phyloP scores from a whole-genome alignment of 2,329 filamentous ascomycete species.

The Penicillium expansum region DNA sequence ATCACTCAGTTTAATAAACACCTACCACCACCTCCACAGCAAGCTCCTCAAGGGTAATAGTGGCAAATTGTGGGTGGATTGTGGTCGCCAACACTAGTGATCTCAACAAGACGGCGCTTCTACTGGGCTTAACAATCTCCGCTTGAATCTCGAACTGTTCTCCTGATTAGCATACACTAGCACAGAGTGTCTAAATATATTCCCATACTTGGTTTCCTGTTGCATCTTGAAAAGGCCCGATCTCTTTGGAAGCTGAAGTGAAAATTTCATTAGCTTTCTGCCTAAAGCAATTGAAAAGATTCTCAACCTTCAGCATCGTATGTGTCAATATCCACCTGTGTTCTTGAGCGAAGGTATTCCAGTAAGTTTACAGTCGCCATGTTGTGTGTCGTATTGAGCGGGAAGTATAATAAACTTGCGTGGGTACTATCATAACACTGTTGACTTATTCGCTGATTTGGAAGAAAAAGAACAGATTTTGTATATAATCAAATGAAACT shows the following conservation, averaged over 20 bases:
- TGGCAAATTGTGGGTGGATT: background rate
- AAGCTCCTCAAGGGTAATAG: background rate
- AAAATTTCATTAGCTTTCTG: background rate
- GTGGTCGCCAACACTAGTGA: background rate
- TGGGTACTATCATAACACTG: background rate
- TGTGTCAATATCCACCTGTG: background rate
- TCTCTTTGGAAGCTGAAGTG: background rate
- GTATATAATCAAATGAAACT: background rate
- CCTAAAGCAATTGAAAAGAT: background rate
- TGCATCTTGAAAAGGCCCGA: background rate
- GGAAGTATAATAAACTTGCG: background rate
- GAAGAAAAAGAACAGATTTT: background rate
- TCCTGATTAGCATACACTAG: background rate
- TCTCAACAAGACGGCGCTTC: background rate
- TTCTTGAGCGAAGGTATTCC: background rate
- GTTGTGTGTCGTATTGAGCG: background rate
- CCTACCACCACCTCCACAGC: background rate
- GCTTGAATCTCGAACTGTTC: background rate
- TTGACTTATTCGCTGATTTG: background rate
- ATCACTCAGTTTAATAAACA: background rate
- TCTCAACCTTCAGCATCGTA: background rate
- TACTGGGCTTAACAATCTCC: background rate
- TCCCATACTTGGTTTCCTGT: background rate
- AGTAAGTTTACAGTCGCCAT: background rate
- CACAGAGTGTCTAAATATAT: background rate